Percentiles rank a stretch among this genome's conserved stretches.
phyloP scores from a whole-genome alignment of 768 basidiomycete genomes.

The Lentinula raphanica region DNA sequence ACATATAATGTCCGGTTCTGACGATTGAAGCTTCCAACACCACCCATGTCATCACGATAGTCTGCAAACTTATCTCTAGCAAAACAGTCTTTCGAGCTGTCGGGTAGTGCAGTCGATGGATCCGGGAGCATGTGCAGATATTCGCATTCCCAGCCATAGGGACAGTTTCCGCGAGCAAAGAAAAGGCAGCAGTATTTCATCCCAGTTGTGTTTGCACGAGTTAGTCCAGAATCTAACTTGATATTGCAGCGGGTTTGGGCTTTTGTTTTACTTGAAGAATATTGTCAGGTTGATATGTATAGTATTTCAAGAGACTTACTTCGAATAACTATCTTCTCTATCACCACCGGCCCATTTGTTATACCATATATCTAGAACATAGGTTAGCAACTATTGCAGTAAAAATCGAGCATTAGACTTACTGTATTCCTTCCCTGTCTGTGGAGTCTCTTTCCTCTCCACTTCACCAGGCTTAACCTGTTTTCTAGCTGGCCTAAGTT shows the following conservation, averaged over 20 bases:
- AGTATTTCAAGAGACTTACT: slow-evolving; percentile 43
- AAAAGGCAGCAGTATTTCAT: slow-evolving; percentile 93
- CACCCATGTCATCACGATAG: slow-evolving; percentile 99
- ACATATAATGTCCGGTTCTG: slow-evolving; percentile 95
- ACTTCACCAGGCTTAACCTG: slow-evolving; percentile 90
- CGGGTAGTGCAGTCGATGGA: slow-evolving; percentile 62
- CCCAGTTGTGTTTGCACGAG: slow-evolving; percentile 90
- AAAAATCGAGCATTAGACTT: slow-evolving; percentile 24
- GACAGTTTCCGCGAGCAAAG: slow-evolving; percentile 94
- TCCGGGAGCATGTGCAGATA: slow-evolving; percentile 89
- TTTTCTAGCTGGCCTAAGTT: slow-evolving; percentile 86
- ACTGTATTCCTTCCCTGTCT: slow-evolving; percentile 98
- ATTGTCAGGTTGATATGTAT: background rate
- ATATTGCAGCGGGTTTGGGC: slow-evolving; percentile 90
- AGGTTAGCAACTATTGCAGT: background rate
- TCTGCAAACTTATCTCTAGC: slow-evolving; percentile 95
- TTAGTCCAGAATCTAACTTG: slow-evolving; percentile 85
- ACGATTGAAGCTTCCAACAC: slow-evolving; percentile 92
- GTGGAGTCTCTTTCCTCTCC: slow-evolving; percentile 80
- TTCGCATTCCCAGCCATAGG: slow-evolving; percentile 97
- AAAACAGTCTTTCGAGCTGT: slow-evolving; percentile 95
- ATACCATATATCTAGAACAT: slow-evolving; percentile 84
- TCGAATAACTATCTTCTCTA: slow-evolving; percentile 92
- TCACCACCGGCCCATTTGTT: slow-evolving; percentile 99
- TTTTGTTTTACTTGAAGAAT: slow-evolving; percentile 71